phyloP scores from a whole-genome alignment of 2,329 filamentous ascomycete genomes.

The Diaporthe amygdali region DNA sequence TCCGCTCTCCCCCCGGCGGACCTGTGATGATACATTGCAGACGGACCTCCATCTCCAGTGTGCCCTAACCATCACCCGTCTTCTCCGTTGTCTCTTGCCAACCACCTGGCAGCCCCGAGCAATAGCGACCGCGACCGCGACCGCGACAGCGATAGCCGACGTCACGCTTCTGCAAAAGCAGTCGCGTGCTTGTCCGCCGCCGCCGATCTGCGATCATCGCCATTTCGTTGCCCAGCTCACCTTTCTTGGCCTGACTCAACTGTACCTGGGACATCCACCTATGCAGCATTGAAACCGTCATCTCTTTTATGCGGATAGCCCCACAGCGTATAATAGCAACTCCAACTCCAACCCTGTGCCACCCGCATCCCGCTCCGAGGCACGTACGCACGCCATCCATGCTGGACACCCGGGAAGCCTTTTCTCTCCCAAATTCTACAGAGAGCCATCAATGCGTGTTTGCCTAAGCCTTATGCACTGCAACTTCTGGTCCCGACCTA shows the following conservation, averaged over 20 bases:
- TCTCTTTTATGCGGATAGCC: constrained; percentile 12
- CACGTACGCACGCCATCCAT: constrained; percentile 13
- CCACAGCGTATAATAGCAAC: constrained; percentile 12
- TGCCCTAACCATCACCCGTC: not conserved
- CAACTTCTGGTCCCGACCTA: constrained; percentile 7
- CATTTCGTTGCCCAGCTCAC: constrained; percentile 15
- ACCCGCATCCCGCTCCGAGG: constrained; percentile 8
- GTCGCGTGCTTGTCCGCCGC: not conserved
- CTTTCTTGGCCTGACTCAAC: constrained; percentile 14
- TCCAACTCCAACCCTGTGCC: constrained; percentile 1
- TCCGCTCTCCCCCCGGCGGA: not conserved
- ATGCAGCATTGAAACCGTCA: constrained; percentile 19
- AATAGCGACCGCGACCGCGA: not conserved
- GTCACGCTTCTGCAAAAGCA: not conserved
- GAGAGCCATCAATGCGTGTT: constrained; percentile 8
- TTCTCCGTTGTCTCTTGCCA: not conserved
- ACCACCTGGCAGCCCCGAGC: not conserved
- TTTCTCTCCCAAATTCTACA: constrained; percentile 1
- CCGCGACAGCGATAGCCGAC: not conserved
- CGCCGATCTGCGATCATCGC: constrained; percentile 20
- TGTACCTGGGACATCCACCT: not conserved
- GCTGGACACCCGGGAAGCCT: not conserved
- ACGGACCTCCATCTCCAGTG: not conserved
- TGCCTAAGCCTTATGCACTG: not conserved
- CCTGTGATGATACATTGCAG: not conserved